Evolutionary conservation across 2,329 filamentous ascomycete species (phyloP), one percentile per base, ranked within the genome.

Genomic region (Aspergillus aculeatinus): DNA sequence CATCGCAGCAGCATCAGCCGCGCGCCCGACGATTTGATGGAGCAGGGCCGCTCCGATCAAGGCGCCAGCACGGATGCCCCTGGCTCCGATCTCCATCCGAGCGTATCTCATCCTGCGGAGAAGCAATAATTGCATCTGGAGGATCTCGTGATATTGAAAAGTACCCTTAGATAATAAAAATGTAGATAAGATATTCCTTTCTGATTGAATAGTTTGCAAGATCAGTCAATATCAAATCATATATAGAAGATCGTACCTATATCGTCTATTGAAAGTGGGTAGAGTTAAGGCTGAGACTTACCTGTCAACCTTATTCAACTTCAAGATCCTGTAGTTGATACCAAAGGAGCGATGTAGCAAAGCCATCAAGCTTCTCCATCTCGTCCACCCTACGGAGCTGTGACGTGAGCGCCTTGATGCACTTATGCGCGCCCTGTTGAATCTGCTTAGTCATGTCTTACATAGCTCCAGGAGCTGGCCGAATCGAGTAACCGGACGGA

Each of bases 21-120:
- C 10, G 68, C 70, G 35, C 67, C 78, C 9, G 77, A 71, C 2
- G 75, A 82, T 60, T 65, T 82, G 58, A 74, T 77, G 65, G 81
- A 80, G 57, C 79, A 81, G 63, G 81, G 79, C 9, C 78, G 80
- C 59, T 80, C 75, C 10, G 77, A 78, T 25, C 57, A 64, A 31
- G 55, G 59, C 16, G 16, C 39, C 16, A 44, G 39, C 39, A 19
- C 39, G 14, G 14, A 7, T 19, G 39, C 39, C 39, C 2, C 39
- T 5, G 39, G 39, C 39, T 19, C 39, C 39, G 39, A 44, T 2
- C 39, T 44, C n/a, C 39, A 44, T 25, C 65, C 61, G 27, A 51
- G 61, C 35, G 47, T 64, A n/a, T 66, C 65, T 2, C 59, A 55
- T 49, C 57, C 50, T 48, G 10, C 31, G 3, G 56, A 60, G 12